These are phyloP conservation scores for Spathaspora girioi DNA, from an alignment of 805 yeast genomes.

Conservation along the genomic window DNA sequence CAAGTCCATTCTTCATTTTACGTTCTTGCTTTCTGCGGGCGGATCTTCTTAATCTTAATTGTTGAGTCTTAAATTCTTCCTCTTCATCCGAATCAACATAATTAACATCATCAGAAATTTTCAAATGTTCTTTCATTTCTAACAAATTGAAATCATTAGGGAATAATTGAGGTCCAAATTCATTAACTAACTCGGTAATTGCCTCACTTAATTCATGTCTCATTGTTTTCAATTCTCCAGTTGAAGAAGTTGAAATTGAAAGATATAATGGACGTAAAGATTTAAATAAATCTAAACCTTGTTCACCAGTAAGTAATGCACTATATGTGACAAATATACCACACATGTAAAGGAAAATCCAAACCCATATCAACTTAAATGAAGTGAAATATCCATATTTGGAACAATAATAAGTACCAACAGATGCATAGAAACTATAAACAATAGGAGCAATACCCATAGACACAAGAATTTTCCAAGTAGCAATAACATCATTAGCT, in stretches of 20 bases:
- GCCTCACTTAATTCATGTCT: conserved; percentile 63
- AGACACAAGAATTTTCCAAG: conserved; percentile 92
- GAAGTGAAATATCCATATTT: conserved; percentile 17
- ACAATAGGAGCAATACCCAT: conserved; percentile 86
- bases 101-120: conserved; percentile 22
- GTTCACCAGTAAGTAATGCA: conserved; percentile 90
- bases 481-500: conserved; percentile 92
- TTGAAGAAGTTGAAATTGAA: conserved; percentile 55
- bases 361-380: conserved; percentile 34
- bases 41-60: conserved; percentile 41
- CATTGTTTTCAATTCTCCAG: conserved; percentile 54
- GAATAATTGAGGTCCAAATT: conserved; percentile 77
- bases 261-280: conserved; percentile 78
- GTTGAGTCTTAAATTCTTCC: conserved; percentile 48
- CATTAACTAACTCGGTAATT: conserved; percentile 76
- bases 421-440: conserved; percentile 72
- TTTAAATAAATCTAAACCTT: conserved; percentile 84
- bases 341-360: conserved; percentile 50
- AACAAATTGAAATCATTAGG: conserved; percentile 71
- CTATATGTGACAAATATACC: conserved; percentile 78
- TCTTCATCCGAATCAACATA: conserved; percentile 44
- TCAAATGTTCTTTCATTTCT: conserved; percentile 40
- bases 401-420: conserved; percentile 44
- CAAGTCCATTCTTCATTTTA: conserved; percentile 7
- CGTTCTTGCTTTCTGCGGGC: conserved; percentile 18